These are phyloP conservation scores for Aureobasidium sp. DNA, from an alignment of 2,329 filamentous ascomycete genomes.

Conservation along the genomic window DNA sequence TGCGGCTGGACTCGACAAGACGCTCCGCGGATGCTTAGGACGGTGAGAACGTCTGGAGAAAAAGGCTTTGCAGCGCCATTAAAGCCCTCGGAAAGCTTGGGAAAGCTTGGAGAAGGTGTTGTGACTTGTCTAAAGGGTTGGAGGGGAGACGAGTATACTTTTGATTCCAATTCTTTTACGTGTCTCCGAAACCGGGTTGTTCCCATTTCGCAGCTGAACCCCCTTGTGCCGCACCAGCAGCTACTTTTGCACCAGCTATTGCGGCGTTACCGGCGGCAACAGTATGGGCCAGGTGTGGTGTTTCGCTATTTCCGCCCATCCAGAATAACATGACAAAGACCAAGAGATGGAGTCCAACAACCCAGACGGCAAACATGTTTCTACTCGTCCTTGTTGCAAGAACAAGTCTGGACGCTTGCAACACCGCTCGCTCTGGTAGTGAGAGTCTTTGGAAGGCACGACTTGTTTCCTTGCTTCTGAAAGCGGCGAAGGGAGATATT, in stretches of 20 bases:
- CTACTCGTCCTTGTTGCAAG: conserved; percentile 82
- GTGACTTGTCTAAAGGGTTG: background rate
- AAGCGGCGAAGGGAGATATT: conserved; percentile 91
- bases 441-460: conserved; percentile 90
- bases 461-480: conserved; percentile 85
- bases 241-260: conserved; percentile 1
- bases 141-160: background rate
- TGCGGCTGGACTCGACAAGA: background rate
- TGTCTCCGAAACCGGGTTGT: background rate
- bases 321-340: conserved; percentile 83
- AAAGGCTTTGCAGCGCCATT: background rate
- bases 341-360: conserved; percentile 76
- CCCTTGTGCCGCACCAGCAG: background rate
- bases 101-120: background rate
- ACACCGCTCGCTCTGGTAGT: conserved; percentile 79
- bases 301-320: conserved; percentile 40
- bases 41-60: background rate
- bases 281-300: background rate
- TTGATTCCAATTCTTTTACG: background rate
- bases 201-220: conserved; percentile 1
- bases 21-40: background rate
- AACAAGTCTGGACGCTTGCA: conserved; percentile 84
- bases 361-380: conserved; percentile 90
- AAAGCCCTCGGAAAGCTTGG: conserved; percentile 1
- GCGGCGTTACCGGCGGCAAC: background rate